phyloP scores from a whole-genome alignment of 371 early-diverging fungal species.

The Thermomucor indicae-seudaticae region DNA sequence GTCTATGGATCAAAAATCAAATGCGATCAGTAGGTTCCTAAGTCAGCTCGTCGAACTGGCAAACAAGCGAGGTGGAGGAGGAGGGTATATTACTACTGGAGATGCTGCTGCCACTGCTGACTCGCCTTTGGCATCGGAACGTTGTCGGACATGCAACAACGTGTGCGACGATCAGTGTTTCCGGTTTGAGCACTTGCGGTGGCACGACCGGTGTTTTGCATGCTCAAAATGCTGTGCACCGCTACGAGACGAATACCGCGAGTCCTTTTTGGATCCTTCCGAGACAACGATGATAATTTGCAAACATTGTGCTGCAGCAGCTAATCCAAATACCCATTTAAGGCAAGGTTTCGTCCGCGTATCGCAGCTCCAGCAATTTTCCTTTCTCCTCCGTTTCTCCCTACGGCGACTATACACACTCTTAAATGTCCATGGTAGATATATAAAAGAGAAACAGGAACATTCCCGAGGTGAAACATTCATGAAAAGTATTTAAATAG shows the following conservation, averaged over 20 bases:
- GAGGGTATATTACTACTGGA: no score
- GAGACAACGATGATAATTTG: constrained; percentile 43
- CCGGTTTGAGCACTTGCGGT: constrained; percentile 52
- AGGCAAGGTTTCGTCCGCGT: constrained; percentile 65
- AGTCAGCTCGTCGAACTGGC: constrained; percentile 61
- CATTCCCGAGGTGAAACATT: no score
- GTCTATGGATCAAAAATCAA: constrained; percentile 12
- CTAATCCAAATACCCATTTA: constrained; percentile 15
- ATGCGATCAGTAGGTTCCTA: constrained; percentile 56
- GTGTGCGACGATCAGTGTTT: constrained; percentile 86
- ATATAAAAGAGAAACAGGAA: no score
- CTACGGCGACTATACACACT: constrained; percentile 78
- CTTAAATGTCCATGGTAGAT: constrained; percentile 60
- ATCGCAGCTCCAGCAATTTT: constrained; percentile 89
- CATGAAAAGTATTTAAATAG: no score
- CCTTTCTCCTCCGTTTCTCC: constrained; percentile 80
- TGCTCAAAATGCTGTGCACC: constrained; percentile 64
- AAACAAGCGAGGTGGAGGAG: no score
- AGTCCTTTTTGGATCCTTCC: constrained; percentile 41
- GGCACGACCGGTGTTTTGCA: constrained; percentile 81
- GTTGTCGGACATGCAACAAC: constrained; percentile 69
- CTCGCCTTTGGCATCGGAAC: constrained; percentile 53
- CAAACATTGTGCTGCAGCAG: constrained; percentile 31
- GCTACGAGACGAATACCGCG: constrained; percentile 48
- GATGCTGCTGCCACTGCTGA: no score